phyloP scores from a whole-genome alignment of 176 grass and related monocot genomes.

The Oryza brachyantha region DNA sequence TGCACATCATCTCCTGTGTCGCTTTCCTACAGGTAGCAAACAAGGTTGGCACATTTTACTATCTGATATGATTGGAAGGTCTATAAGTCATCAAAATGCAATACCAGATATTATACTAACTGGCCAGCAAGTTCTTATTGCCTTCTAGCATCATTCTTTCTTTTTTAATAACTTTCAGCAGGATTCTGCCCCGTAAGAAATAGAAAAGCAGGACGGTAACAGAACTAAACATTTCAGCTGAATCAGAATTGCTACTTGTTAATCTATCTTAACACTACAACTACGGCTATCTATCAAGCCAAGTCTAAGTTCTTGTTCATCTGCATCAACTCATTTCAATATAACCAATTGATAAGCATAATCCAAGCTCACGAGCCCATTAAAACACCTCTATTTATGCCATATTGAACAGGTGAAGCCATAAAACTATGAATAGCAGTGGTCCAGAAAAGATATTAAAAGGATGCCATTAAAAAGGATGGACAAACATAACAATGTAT shows the following conservation, averaged over 20 bases:
- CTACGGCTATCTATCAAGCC: neutral
- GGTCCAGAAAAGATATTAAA: neutral
- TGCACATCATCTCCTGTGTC: slow-evolving; percentile 98
- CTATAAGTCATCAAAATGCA: slow-evolving; percentile 5
- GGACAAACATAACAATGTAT: neutral
- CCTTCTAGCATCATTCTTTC: slow-evolving; percentile 7
- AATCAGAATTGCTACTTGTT: neutral
- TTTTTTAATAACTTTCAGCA: neutral
- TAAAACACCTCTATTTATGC: neutral
- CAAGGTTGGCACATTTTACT: slow-evolving; percentile 9
- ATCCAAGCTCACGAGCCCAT: neutral
- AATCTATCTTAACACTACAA: neutral
- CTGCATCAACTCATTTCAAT: neutral
- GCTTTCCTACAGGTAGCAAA: slow-evolving; percentile 69
- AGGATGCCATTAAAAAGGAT: neutral
- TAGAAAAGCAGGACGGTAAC: slow-evolving; percentile 8
- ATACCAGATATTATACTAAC: neutral
- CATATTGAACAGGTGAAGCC: neutral
- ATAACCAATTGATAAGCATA: neutral
- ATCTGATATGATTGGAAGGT: slow-evolving; percentile 11
- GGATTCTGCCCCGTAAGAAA: neutral
- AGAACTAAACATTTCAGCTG: slow-evolving; percentile 10
- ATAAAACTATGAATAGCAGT: neutral
- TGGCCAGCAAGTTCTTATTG: neutral
- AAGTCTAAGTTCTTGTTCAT: neutral